Base-by-base conservation (phyloP, 2,329 filamentous ascomycete species). In the Ophioceras dolichostomum region DNA sequence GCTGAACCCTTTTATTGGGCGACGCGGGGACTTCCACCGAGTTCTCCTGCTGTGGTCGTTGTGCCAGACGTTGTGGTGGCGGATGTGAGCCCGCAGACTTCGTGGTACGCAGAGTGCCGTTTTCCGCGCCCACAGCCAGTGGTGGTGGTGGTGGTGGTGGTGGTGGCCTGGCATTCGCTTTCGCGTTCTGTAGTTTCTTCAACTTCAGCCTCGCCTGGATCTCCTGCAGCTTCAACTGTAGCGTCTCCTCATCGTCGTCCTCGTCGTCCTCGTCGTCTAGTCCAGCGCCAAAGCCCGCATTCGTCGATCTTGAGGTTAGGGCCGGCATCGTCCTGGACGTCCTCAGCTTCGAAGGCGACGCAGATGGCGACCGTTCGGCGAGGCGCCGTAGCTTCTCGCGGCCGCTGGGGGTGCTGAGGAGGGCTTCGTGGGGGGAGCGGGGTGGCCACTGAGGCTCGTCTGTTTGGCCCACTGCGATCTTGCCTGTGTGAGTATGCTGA, bases 121-220 rank as follows among this genome's bases (percentile, higher is more conserved):
- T n/a, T n/a, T n/a, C n/a, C n/a, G n/a, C n/a, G n/a, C n/a, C n/a
- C n/a, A n/a, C n/a, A n/a, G n/a, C n/a, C n/a, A n/a, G n/a, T n/a
- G n/a, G n/a, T n/a, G n/a, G n/a, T n/a, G n/a, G n/a, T n/a, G n/a
- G n/a, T n/a, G 33, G 21, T n/a, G 19, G 17, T 8, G 33, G 17
- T 14, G 33, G 17, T 14, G 33, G 20, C 19, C 19, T 14, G 21
- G n/a, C 7, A 17, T 34, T 34, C 19, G 55, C 60, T 51, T 68
- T 74, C 55, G 73, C 59, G 52, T 79, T 79, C 55, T 91, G 83
- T 12, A 96, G 62, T 51, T 81, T 87, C 58, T 95, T 96, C 45
- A 96, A 59, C 57, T 81, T 91, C 37, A 96, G 61, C 42, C 82
- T 79, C 6, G 88, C 86, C 57, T 96, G 80, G 41, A 98, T 94